A percentile compares a stretch with the other conserved stretches of the same genome.
Conservation (phyloP, 257 asterid species). For the Ilex asprella region DNA sequence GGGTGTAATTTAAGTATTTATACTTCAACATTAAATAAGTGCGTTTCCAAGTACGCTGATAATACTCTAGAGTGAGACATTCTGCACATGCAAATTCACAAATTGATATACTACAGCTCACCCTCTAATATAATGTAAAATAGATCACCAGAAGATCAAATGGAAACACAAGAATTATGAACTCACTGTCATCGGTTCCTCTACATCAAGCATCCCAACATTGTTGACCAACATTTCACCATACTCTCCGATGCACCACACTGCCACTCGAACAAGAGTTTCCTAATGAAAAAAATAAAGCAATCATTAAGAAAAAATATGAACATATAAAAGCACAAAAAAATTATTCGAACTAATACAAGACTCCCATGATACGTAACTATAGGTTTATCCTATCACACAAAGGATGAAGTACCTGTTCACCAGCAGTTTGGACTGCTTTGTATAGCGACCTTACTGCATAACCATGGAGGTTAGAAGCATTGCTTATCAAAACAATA, state of each 20-base stretch:
- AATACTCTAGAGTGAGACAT: not conserved
- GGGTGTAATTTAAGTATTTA: too few species aligned
- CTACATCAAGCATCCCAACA: constrained; percentile 64
- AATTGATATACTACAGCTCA: not conserved
- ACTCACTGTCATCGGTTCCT: constrained; percentile 83
- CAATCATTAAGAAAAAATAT: constrained; percentile 8
- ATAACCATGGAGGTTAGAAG: constrained; percentile 87
- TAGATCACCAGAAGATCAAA: not conserved
- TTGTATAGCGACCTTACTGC: constrained; percentile 74
- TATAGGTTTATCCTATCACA: too few species aligned
- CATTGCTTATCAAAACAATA: constrained; percentile 81
- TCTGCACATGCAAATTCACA: not conserved
- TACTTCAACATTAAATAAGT: too few species aligned
- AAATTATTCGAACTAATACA: constrained; percentile 5
- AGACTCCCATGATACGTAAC: not conserved
- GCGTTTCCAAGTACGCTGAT: not conserved
- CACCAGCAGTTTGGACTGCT: constrained; percentile 62
- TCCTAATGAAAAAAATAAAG: constrained; percentile 47
- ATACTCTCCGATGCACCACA: constrained; percentile 99
- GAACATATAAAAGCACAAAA: constrained; percentile 4
- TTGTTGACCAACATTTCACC: constrained; percentile 82
- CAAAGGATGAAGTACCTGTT: constrained; percentile 46
- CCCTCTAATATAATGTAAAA: not conserved
- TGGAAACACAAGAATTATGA: constrained; percentile 11
- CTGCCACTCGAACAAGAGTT: constrained; percentile 89